Evolutionary conservation across 2,329 filamentous ascomycete genomes (phyloP).

Genomic region (Zasmidium cellare): DNA sequence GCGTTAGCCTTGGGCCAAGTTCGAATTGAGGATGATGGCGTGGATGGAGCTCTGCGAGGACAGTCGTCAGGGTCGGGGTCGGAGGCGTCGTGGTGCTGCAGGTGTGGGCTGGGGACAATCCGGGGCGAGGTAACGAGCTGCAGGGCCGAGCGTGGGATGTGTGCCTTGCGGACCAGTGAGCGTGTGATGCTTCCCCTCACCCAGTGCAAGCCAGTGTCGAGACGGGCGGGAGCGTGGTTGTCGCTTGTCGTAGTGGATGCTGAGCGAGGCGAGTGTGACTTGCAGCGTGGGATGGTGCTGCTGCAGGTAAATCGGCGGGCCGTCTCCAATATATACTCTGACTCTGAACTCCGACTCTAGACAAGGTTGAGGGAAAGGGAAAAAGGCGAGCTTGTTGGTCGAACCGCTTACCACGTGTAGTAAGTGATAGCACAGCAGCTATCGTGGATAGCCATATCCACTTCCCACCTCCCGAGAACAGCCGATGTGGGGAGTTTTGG

Average conservation of each 20-base stretch:
- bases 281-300: constrained; percentile 30
- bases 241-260: constrained; percentile 7
- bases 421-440: background rate
- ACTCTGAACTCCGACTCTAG: background rate
- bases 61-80: background rate
- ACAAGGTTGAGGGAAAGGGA: constrained; percentile 1
- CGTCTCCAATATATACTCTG: constrained; percentile 9
- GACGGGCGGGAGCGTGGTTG: constrained; percentile 12
- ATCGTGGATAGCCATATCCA: background rate
- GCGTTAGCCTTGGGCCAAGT: constrained; percentile 7
- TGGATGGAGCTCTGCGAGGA: constrained; percentile 11
- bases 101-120: constrained; percentile 4
- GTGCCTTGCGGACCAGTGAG: constrained; percentile 17
- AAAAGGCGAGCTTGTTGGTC: background rate
- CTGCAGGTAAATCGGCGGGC: constrained; percentile 10
- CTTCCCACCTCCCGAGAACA: background rate
- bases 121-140: constrained; percentile 11
- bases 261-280: constrained; percentile 19
- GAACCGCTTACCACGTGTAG: background rate
- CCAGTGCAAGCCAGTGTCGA: too few species aligned
- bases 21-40: too few species aligned
- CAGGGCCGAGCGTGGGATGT: constrained; percentile 20
- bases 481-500: background rate
- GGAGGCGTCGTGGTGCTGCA: background rate
- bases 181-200: constrained; percentile 16